Evolutionary conservation across 1,284 basidiomycete genomes (phyloP), one percentile per base, ranked within the genome.

Genomic region (Singerocomus inundabilis): DNA sequence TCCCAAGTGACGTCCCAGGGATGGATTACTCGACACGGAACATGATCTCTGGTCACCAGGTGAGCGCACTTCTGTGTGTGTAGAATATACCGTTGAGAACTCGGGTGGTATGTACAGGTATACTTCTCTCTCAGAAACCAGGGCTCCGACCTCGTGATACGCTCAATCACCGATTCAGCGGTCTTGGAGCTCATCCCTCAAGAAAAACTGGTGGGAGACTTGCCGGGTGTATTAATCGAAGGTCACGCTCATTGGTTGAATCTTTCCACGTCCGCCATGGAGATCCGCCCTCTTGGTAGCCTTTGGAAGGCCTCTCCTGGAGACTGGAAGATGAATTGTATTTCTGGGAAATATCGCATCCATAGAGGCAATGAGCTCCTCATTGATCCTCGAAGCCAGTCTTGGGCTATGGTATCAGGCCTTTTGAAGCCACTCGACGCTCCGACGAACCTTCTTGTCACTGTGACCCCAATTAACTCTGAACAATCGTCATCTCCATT

Each of bases 231-330:
- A 4, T 59, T 79, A 6, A 48, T 72, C 4, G 7, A 58, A 1
- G 58, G 63, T 15, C 65, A 70, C 42, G 57, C 60, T 4, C 73
- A 75, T 51, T 77, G 75, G 75, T 51, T 77, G 37, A 55, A 70
- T 31, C 31, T 70, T 3, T 18, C 48, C 0, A 58, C 57, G 1
- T 39, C 51, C 0, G 41, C 53, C 2, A 58, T 78, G 0, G 70
- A 74, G 48, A 68, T 78, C 46, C 68, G 71, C 12, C 70, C 73
- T 10, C n/a, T 54, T 1, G 18, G 44, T 15, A 38, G 12, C 2
- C 46, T 52, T 2, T 70, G 71, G 70, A 32, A 46, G 4, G n/a
- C 46, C 4, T 55, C 55, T 1, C 21, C 39, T 0, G 41, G 48
- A 3, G 38, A 64, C 37, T 61, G 60, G 60, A 43, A 5, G 21